Base-by-base conservation (phyloP, 2,329 filamentous ascomycete species). In the Aureobasidium sp. region DNA sequence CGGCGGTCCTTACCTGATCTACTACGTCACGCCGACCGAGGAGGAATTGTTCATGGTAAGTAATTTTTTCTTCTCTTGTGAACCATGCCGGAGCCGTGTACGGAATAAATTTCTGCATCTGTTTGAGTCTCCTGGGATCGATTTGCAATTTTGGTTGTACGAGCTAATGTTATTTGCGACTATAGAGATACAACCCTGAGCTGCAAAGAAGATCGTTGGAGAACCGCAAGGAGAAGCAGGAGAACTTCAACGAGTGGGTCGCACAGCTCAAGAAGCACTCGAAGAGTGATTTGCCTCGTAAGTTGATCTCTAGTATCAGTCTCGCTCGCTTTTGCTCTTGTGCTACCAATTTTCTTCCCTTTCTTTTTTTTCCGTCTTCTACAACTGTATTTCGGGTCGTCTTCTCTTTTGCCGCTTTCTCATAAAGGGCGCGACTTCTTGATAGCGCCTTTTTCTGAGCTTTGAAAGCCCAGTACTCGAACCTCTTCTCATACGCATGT, bases 161-260 rank as follows among this genome's bases (percentile, higher is more conserved):
- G 17, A 46, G 15, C 63, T 67, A 13, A 66, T 26, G 53, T 17
- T 15, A 41, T 13, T 32, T 9, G 51, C 34, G 13, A 37, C 42
- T 47, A 34, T 66, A 90, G 78, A 86, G 83, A 75, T 97, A 97
- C 79, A 97, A 93, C 75, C 93, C 93, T 0, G 94, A 97, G 37
- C 83, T 99, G n/a, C 89, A 94, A 72, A 89, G 90, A 74, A 85
- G 89, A 71, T 91, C 89, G 65, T 78, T 96, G n/a, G 91, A 92
- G 74, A 84, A 87, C 63, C 84, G 91, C 20, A 81, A 87, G 63
- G 85, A 88, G 73, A 84, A 84, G 64, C 85, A 94, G 71, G 83
- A 92, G 75, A 91, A 97, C 63, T 96, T 96, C 69, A 89, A 97
- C 71, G 84, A 91, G 62, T 97, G 96, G 71, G 89, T 97, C 32